phyloP scores from a whole-genome alignment of 805 yeast species.

The Wickerhamomyces ciferrii region DNA sequence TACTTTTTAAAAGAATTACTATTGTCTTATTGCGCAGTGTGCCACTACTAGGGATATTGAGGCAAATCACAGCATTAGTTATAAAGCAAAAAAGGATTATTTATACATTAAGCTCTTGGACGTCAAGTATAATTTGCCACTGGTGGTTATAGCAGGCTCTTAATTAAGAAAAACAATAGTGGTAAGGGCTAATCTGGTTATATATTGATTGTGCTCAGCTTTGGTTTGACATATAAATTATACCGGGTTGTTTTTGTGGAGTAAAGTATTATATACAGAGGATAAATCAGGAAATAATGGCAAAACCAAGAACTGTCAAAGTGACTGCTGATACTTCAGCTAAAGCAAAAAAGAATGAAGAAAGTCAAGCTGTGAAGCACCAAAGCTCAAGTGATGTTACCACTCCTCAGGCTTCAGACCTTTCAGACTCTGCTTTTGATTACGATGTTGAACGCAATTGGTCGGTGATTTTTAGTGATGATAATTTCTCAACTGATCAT shows the following conservation, averaged over 20 bases:
- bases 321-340: not conserved
- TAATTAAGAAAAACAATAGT: too few species aligned
- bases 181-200: too few species aligned
- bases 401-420: not conserved
- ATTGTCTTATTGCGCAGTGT: not conserved
- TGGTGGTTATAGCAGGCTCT: too few species aligned
- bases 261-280: too few species aligned
- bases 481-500: constrained; percentile 21
- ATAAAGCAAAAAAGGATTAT: not conserved
- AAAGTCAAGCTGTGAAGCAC: not conserved
- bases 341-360: not conserved
- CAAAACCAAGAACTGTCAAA: not conserved
- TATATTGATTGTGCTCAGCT: too few species aligned
- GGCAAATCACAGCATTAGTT: not conserved
- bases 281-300: not conserved
- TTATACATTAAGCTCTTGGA: too few species aligned
- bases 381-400: not conserved
- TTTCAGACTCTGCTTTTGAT: constrained; percentile 10
- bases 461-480: constrained; percentile 25
- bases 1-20: not conserved
- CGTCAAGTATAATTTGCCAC: too few species aligned
- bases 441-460: constrained; percentile 20
- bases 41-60: not conserved
- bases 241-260: not conserved
- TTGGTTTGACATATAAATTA: not conserved